Evolutionary conservation across 257 asterid genomes (phyloP).

Genomic region (Cynanchum wilfordii): DNA sequence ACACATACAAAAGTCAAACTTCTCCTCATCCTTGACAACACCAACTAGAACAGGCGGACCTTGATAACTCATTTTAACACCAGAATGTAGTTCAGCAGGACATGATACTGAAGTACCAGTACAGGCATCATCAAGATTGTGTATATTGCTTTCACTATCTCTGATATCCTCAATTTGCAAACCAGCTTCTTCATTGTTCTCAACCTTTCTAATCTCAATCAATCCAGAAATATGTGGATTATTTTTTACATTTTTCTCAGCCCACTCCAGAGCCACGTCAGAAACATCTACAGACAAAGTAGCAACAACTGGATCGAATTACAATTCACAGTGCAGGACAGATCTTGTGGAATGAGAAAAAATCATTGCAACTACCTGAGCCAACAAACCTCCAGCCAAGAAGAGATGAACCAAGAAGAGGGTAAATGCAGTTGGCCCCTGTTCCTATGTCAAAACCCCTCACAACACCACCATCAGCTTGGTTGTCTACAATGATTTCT

Average conservation of each 20-base stretch:
- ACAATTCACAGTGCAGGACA: conserved; percentile 2
- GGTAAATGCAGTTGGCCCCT: conserved; percentile 94
- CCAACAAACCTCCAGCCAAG: conserved; percentile 92
- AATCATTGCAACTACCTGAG: conserved; percentile 46
- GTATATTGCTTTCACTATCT: conserved; percentile 21
- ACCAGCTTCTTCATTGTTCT: conserved; percentile 10
- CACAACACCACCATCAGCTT: conserved; percentile 22
- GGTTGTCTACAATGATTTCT: conserved; percentile 38
- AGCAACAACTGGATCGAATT: background rate
- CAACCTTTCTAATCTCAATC: conserved; percentile 73
- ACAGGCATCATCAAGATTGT: conserved; percentile 12
- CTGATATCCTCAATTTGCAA: conserved; percentile 16
- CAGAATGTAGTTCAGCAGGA: conserved; percentile 18
- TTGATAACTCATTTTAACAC: conserved; percentile 22
- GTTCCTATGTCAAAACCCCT: conserved; percentile 95
- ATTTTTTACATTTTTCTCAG: conserved; percentile 58
- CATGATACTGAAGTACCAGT: conserved; percentile 19
- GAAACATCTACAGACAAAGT: conserved; percentile 55
- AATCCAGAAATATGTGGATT: conserved; percentile 65
- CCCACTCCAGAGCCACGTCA: conserved; percentile 90
- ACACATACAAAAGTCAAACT: conserved; percentile 91
- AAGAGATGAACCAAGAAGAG: conserved; percentile 95
- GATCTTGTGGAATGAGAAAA: background rate
- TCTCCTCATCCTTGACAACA: conserved; percentile 67
- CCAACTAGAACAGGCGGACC: conserved; percentile 63